A percentile compares a stretch with the other conserved stretches of the same genome.
phyloP scores from a whole-genome alignment of 768 basidiomycete genomes.

The Mycena maculata region DNA sequence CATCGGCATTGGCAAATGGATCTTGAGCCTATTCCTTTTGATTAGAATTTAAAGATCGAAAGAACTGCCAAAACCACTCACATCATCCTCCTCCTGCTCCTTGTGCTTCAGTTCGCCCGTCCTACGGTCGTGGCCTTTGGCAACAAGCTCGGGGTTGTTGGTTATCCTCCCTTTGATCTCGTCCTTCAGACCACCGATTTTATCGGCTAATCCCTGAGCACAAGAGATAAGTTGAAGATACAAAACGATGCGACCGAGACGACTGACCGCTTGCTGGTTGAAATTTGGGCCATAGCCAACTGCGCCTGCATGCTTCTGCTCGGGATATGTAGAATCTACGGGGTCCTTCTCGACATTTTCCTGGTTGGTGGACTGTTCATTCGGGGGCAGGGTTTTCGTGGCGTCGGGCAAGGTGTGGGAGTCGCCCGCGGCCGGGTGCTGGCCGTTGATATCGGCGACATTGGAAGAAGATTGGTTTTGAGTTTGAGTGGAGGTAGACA shows the following conservation, averaged over 20 bases:
- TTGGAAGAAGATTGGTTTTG: slow-evolving; percentile 21
- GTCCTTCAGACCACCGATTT: slow-evolving; percentile 47
- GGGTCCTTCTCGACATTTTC: slow-evolving; percentile 11
- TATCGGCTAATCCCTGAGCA: slow-evolving; percentile 46
- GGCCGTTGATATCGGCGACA: slow-evolving; percentile 13
- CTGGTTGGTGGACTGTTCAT: slow-evolving; percentile 3
- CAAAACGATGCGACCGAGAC: background rate
- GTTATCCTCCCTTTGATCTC: slow-evolving; percentile 50
- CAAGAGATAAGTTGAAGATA: background rate
- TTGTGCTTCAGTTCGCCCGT: slow-evolving; percentile 49
- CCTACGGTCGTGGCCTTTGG: slow-evolving; percentile 45
- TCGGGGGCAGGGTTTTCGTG: slow-evolving; percentile 17
- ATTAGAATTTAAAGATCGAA: background rate
- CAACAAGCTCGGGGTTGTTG: slow-evolving; percentile 39
- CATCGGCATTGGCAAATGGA: slow-evolving; percentile 36
- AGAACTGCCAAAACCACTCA: background rate
- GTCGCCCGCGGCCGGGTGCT: slow-evolving; percentile 37
- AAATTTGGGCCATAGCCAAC: slow-evolving; percentile 60
- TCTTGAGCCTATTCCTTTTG: slow-evolving; percentile 16
- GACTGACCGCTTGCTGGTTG: slow-evolving; percentile 48
- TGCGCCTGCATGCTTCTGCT: slow-evolving; percentile 56
- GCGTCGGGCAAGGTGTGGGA: slow-evolving; percentile 29
- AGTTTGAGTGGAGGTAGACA: slow-evolving; percentile 28
- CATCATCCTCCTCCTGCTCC: slow-evolving; percentile 42
- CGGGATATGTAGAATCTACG: slow-evolving; percentile 45